Evolutionary conservation across 2,329 filamentous ascomycete genomes (phyloP), one percentile per base, ranked within the genome.

Genomic region (Fusarium fujikuroi): DNA sequence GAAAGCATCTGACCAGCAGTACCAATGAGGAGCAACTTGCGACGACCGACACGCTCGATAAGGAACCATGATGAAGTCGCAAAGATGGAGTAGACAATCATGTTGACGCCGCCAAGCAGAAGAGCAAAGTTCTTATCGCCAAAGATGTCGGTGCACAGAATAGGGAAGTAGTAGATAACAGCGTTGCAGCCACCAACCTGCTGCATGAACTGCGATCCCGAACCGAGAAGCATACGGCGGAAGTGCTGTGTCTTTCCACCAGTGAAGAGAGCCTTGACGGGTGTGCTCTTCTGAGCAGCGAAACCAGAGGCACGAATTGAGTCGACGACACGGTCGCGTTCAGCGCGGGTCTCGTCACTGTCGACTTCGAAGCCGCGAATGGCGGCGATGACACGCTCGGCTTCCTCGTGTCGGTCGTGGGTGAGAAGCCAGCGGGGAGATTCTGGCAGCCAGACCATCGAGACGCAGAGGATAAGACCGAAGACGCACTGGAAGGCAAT

Each of bases 181-280:
- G 88, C 86, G 71, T 89, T 89, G 80, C 87, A 89, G 1, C 87
- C 88, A 23, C 85, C 86, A 12, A 91, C 81, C 72, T 92, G 90
- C 77, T 91, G 90, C 85, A 91, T 89, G 47, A 91, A 83, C 79
- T 92, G 89, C 9, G 85, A 85, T 14, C 85, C 86, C 0, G 87
- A 84, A 7, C 89, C 90, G 10, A 92, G 85, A 60, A 91, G 72
- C 85, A 92, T 90, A 39, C 91, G 86, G 12, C 90, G 87, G 81
- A 91, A 88, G 76, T 92, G 89, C 80, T 92, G 90, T 0, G 89
- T 91, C 81, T 89, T 90, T 69, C 90, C 90, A 54, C 86, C 85
- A 2, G 89, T 91, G 76, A 91, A 85, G 4, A 92, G 83, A 2
- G 88, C 86, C 72, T 85, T 87, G 78, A 87, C 78, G 1, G 85